Evolutionary conservation across 768 basidiomycete species (phyloP), one percentile per base, ranked within the genome.

Genomic region (Inosperma sp.): DNA sequence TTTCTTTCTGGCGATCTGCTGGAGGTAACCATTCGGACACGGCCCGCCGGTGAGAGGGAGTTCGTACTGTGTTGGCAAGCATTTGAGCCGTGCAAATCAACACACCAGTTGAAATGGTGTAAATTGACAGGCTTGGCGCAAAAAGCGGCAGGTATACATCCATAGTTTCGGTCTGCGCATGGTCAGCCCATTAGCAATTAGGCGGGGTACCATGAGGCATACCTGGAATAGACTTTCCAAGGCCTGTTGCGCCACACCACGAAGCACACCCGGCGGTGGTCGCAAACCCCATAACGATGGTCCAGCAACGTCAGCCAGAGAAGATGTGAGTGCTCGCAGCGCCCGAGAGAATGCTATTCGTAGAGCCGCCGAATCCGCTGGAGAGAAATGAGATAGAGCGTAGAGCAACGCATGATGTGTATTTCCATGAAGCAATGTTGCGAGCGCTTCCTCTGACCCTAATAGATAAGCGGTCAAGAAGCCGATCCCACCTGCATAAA

Each of bases 131-230:
- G n/a, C n/a, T n/a, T 2, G 65, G 40, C 58, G 68, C 65, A 19
- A 89, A 75, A 4, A 86, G 71, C 2, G 88, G 88, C 0, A 90
- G 74, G 57, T 77, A 84, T 0, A 81, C 68, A 43, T 91, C 87
- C 2, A 90, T 64, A 7, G 77, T 78, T 25, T 84, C 80, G 21
- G 69, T 64, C 81, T 86, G 55, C 12, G 31, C 45, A 48, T 30
- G 17, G 51, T 26, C 26, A 50, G 42, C 40, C 49, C 50, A 39
- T 41, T 25, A 22, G 13, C 14, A 49, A 42, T 31, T 13, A 10
- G 30, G 13, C 34, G 5, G 13, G 25, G 17, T 25, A 40, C 30
- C 7, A 23, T 21, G 14, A 36, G 45, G 8, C 56, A 27, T 47
- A 83, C 85, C 62, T 82, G 73, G 56, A 88, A 84, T 3, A 87